These are phyloP conservation scores for Vigna nakashimae DNA, from an alignment of 306 rosid genomes.

Conservation along the genomic window DNA sequence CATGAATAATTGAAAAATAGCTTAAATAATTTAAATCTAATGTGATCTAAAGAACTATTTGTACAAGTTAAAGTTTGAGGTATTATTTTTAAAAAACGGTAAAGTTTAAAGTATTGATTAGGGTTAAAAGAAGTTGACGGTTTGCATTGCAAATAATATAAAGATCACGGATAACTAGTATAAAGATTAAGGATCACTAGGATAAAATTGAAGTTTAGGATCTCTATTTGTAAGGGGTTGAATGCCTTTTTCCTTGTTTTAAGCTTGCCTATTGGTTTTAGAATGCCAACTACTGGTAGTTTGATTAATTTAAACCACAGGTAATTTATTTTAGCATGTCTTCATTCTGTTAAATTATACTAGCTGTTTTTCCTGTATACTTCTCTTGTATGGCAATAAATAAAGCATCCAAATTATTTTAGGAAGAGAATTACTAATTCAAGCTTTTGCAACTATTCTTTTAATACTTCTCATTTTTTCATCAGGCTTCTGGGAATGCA, in stretches of 20 bases:
- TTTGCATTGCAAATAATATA: no score
- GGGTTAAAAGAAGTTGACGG: no score
- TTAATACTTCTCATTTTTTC: conserved; percentile 30
- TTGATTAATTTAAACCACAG: conserved; percentile 5
- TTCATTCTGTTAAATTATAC: conserved; percentile 15
- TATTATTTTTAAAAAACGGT: no score
- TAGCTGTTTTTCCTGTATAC: not conserved
- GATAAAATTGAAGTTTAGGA: no score
- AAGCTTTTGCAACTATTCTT: not conserved
- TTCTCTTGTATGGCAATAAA: conserved; percentile 4
- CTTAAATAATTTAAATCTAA: not conserved
- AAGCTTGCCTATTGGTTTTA: not conserved
- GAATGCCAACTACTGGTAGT: not conserved
- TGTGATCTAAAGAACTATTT: not conserved
- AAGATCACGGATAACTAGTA: no score
- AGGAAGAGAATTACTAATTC: not conserved
- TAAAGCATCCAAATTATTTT: conserved; percentile 21
- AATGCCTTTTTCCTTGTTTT: not conserved
- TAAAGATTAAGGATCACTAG: no score
- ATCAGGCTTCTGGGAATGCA: conserved; percentile 78
- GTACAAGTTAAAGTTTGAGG: no score
- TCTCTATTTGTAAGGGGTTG: no score
- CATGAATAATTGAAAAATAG: no score
- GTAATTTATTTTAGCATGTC: not conserved
- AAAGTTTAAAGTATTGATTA: no score